Conservation (phyloP, 257 asterid genomes). For the Marsdenia floribunda region DNA sequence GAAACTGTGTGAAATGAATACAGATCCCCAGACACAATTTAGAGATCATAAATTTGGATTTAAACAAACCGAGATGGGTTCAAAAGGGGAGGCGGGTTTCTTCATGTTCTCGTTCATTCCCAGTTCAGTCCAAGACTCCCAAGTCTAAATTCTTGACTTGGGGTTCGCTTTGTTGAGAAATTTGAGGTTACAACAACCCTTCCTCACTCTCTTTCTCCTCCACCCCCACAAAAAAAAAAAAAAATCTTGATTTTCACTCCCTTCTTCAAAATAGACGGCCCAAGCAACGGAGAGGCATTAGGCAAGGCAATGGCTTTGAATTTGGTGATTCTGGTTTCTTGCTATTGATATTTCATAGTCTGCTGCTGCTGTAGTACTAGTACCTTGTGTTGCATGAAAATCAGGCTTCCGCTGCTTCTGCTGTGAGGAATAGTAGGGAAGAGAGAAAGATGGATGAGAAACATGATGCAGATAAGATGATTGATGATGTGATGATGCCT, state of each 20-base stretch:
- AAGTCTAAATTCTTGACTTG: slow-evolving; percentile 26
- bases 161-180: slow-evolving; percentile 17
- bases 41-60: slow-evolving; percentile 56
- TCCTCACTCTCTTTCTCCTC: neutral
- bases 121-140: slow-evolving; percentile 6
- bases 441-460: slow-evolving; percentile 41
- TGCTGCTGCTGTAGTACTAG: no score
- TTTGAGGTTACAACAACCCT: slow-evolving; percentile 8
- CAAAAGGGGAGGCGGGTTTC: slow-evolving; percentile 14
- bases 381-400: neutral
- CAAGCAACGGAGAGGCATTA: slow-evolving; percentile 12
- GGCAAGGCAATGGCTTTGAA: slow-evolving; percentile 15
- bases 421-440: neutral
- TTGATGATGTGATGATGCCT: slow-evolving; percentile 68
- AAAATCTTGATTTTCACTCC: slow-evolving; percentile 10
- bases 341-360: neutral
- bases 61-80: slow-evolving; percentile 19
- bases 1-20: slow-evolving; percentile 23
- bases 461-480: slow-evolving; percentile 45
- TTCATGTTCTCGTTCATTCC: neutral
- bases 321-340: neutral
- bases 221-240: neutral
- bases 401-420: neutral
- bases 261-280: slow-evolving; percentile 9
- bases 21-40: slow-evolving; percentile 43